Evolutionary conservation across 1,284 basidiomycete genomes (phyloP), one percentile per base, ranked within the genome.

Genomic region (Fomitiporia mediterranea): DNA sequence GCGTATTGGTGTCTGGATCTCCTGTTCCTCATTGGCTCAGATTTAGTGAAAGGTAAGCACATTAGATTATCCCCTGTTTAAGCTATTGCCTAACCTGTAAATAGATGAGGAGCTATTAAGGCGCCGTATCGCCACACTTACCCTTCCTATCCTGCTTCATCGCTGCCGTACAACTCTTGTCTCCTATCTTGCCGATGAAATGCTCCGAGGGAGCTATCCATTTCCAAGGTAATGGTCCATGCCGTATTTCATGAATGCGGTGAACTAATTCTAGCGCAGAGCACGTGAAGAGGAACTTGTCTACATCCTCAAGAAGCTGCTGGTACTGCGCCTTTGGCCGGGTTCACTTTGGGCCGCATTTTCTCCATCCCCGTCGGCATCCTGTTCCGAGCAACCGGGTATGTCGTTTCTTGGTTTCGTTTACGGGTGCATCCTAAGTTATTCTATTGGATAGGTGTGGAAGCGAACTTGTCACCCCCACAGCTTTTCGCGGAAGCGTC

Each of bases 1-100:
- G 86, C 89, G 6, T 97, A 94, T 71, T 98, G 94, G 94, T 94
- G 91, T 63, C 89, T 98, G 60, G 93, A 97, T 65, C 71, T 96
- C 23, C 70, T 98, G 15, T 94, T 97, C 68, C 68, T 89, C 60
- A 77, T 90, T 23, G 93, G 89, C 64, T 86, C 86, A 0, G 74
- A 83, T 62, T 72, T 74, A 0, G 80, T 78, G 0, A 75, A 75
- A 70, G 84, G 89, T 87, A 57, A 35, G 73, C 63, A 34, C 49
- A 9, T 57, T 25, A 52, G 15, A 32, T 37, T 23, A 25, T n/a
- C 27, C 30, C 8, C 11, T 46, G 40, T 38, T 37, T 38, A 53
- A 37, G 21, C 15, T 48, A 30, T 32, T n/a, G n/a, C n/a, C 46
- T 51, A 34, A 15, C 47, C 44, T 7, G 30, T 28, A 23, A 50